Conservation (phyloP, 1,284 basidiomycete species). For the Mixia osmundae region DNA sequence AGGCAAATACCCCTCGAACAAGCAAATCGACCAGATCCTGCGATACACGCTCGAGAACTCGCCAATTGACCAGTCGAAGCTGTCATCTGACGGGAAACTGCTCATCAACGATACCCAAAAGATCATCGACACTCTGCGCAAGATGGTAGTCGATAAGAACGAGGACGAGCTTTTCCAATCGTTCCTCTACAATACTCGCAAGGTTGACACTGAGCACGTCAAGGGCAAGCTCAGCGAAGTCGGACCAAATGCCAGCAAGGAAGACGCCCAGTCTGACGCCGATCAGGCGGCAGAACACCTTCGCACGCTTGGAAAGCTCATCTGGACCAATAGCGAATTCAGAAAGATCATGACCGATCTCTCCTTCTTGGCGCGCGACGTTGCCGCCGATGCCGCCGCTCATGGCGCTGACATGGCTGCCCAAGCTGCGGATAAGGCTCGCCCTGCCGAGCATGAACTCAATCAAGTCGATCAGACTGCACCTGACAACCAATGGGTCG, state of each 20-base stretch:
- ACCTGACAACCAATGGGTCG: constrained; percentile 33
- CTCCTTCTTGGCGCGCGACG: constrained; percentile 37
- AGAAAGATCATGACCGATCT: constrained; percentile 69
- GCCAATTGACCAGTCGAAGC: constrained; percentile 37
- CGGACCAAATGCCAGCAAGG: constrained; percentile 30
- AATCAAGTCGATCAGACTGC: constrained; percentile 35
- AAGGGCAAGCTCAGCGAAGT: constrained; percentile 28
- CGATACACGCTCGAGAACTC: constrained; percentile 41
- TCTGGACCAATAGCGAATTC: constrained; percentile 74
- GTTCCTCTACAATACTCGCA: constrained; percentile 49
- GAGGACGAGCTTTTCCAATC: constrained; percentile 40
- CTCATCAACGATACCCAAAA: constrained; percentile 47
- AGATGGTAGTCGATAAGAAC: constrained; percentile 58
- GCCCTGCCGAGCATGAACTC: constrained; percentile 42
- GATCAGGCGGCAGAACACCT: constrained; percentile 44
- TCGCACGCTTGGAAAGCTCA: constrained; percentile 46
- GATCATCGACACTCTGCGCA: constrained; percentile 28
- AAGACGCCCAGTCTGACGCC: constrained; percentile 35
- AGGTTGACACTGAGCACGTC: constrained; percentile 28
- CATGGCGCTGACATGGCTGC: constrained; percentile 14
- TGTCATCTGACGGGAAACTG: constrained; percentile 50
- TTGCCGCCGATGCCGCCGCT: constrained; percentile 33
- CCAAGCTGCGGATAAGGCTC: constrained; percentile 47
- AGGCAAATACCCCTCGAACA: constrained; percentile 11
- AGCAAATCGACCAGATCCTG: constrained; percentile 49